Evolutionary conservation across 768 basidiomycete genomes (phyloP), one percentile per base, ranked within the genome.

Genomic region (Gymnopilus junonius): DNA sequence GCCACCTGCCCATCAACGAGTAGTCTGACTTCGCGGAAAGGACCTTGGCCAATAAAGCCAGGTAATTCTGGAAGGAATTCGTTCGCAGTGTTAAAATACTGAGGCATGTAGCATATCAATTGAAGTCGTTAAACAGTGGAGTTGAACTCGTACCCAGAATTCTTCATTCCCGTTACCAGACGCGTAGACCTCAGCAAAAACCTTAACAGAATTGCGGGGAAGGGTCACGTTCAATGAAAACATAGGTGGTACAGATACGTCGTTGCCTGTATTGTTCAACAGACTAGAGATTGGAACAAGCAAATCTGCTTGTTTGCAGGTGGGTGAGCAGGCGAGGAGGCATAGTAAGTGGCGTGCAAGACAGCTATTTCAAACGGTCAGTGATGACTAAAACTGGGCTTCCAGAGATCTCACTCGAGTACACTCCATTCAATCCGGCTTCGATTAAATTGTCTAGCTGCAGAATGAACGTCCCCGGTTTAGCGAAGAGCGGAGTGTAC

Each of bases 221-320:
- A 93, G 74, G 0, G 87, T 92, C 2, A 92, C 81, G 59, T 88
- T 87, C 58, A 92, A 90, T 11, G 89, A 89, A 67, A 92, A 90
- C 3, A 78, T 80, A 4, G 91, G 90, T 27, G 92, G 92, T 2
- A 93, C 89, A 35, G 88, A 89, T 5, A 87, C 89, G n/a, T 88
- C 84, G 62, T 88, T 84, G n/a, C 87, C 89, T 10, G 87, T 87
- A 58, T 82, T 77, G 60, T 89, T 87, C 8, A 79, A 77, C 61
- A 89, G 73, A 4, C 88, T 90, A 1, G 89, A 87, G 12, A 94
- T 79, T 0, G 92, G 90, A 31, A 94, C 81, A 48, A 93, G 89
- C 25, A 85, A 65, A 67, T 90, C 82, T 11, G 91, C 84, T 62
- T 83, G 81, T 55, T 80, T 10, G 87, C 87, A 0, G 87, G 82